Percentiles rank a stretch among this genome's conserved stretches.
phyloP scores from a whole-genome alignment of 2,329 filamentous ascomycete genomes.

The Lasiodiplodia sp. region DNA sequence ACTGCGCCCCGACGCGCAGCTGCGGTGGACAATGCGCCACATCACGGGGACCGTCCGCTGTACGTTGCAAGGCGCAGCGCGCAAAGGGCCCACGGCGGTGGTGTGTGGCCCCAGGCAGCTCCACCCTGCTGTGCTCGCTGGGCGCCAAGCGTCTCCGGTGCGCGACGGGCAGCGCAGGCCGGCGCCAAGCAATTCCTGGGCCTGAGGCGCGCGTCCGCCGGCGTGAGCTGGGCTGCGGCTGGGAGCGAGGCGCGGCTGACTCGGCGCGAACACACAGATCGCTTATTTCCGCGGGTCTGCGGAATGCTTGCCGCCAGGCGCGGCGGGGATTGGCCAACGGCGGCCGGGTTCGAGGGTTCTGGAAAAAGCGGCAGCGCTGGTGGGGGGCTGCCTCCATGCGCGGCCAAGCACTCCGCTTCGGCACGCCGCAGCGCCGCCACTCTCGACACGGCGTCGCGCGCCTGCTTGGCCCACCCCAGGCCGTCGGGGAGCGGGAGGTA shows the following conservation, averaged over 20 bases:
- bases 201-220: conserved; percentile 15
- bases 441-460: conserved; percentile 3
- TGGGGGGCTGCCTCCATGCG: conserved; percentile 17
- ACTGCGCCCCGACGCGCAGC: conserved; percentile 27
- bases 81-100: conserved; percentile 10
- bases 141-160: conserved; percentile 20
- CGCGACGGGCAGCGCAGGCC: conserved; percentile 8
- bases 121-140: conserved; percentile 21
- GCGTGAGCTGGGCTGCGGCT: conserved; percentile 3
- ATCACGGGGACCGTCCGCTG: conserved; percentile 21
- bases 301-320: conserved; percentile 5
- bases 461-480: conserved; percentile 22
- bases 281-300: conserved; percentile 23
- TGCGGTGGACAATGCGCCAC: conserved; percentile 26
- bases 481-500: conserved; percentile 24
- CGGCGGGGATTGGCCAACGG: conserved; percentile 9
- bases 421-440: conserved; percentile 19
- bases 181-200: conserved; percentile 10
- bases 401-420: conserved; percentile 26
- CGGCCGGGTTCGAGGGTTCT: conserved; percentile 23
- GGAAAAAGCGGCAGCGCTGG: conserved; percentile 23
- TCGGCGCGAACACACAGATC: conserved; percentile 28
- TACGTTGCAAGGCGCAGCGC: conserved; percentile 24
- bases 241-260: conserved; percentile 14
- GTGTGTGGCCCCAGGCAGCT: conserved; percentile 18